These are phyloP conservation scores for Pythium periplocum DNA, from an alignment of 352 stramenopile genomes.

Conservation along the genomic window DNA sequence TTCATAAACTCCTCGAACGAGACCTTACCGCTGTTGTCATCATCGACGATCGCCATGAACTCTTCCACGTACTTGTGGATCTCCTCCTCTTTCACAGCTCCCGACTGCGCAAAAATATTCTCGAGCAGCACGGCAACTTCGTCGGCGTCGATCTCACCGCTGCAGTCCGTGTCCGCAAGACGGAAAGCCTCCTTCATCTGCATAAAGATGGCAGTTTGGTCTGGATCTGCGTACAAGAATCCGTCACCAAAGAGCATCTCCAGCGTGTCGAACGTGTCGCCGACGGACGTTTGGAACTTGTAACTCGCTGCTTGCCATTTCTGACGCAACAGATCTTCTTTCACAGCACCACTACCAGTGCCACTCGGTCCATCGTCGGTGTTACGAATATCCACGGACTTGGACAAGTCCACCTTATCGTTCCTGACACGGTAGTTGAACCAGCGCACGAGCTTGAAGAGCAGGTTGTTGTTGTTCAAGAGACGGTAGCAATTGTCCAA, in stretches of 20 bases:
- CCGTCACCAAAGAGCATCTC: slow-evolving; percentile 66
- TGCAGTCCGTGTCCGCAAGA: slow-evolving; percentile 72
- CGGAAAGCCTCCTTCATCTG: slow-evolving; percentile 86
- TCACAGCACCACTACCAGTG: slow-evolving; percentile 10
- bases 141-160: slow-evolving; percentile 72
- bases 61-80: slow-evolving; percentile 67
- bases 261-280: slow-evolving; percentile 68
- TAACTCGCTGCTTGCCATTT: slow-evolving; percentile 49
- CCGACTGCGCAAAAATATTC: slow-evolving; percentile 71
- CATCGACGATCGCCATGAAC: slow-evolving; percentile 73
- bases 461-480: slow-evolving; percentile 79
- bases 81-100: slow-evolving; percentile 63
- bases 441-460: slow-evolving; percentile 80
- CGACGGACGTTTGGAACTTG: slow-evolving; percentile 44
- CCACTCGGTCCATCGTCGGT: slow-evolving; percentile 10
- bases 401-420: slow-evolving; percentile 31
- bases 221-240: slow-evolving; percentile 71
- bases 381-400: slow-evolving; percentile 51
- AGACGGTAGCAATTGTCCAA: slow-evolving; percentile 53
- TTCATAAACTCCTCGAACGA: slow-evolving; percentile 82
- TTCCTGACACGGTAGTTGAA: slow-evolving; percentile 60
- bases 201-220: slow-evolving; percentile 83
- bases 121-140: slow-evolving; percentile 74
- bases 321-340: slow-evolving; percentile 18
- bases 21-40: slow-evolving; percentile 58